Conservation (phyloP, 306 rosid species). For the Cotoneaster glaucophyllus region DNA sequence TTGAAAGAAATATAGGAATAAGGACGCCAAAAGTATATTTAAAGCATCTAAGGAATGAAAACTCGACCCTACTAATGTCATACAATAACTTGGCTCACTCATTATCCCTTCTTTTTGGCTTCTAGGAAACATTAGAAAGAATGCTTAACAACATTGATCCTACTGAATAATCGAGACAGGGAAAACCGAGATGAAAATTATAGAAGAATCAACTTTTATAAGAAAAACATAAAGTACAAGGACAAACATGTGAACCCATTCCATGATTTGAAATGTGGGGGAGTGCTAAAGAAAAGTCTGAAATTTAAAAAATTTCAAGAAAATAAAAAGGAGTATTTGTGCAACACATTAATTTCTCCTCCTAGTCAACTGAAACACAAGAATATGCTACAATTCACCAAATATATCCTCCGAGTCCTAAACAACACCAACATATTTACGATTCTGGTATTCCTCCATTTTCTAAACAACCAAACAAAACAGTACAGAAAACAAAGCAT, state of each 20-base stretch:
- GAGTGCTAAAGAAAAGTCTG: neutral
- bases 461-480: conserved; percentile 7
- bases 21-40: neutral
- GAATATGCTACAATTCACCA: neutral
- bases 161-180: neutral
- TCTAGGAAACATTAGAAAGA: neutral
- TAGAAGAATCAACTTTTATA: neutral
- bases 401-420: neutral
- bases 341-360: neutral
- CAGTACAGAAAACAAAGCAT: neutral
- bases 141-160: neutral
- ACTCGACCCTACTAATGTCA: neutral
- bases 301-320: neutral
- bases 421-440: neutral
- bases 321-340: neutral
- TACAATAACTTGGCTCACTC: neutral
- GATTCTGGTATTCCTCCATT: neutral
- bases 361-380: neutral
- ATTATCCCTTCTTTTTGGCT: neutral
- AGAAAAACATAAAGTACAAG: neutral
- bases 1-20: neutral
- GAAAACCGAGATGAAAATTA: neutral
- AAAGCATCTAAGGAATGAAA: neutral
- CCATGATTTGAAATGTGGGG: neutral
- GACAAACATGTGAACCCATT: neutral